These are phyloP conservation scores for Phyllosticta paracitricarpa DNA, from an alignment of 2,329 filamentous ascomycete genomes.

Conservation along the genomic window DNA sequence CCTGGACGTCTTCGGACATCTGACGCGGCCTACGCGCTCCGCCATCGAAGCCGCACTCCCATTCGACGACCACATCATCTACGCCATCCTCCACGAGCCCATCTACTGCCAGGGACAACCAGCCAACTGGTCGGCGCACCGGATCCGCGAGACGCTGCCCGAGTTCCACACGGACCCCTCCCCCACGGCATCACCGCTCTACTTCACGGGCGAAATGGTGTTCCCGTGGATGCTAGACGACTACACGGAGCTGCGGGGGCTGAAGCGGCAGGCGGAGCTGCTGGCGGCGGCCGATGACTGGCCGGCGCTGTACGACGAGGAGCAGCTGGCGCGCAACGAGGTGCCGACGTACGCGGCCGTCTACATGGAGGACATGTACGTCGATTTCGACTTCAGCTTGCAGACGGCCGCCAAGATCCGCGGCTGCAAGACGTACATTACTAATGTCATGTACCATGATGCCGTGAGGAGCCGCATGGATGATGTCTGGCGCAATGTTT, in stretches of 20 bases:
- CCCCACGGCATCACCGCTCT: constrained; percentile 44
- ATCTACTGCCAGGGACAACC: constrained; percentile 67
- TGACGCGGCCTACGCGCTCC: constrained; percentile 62
- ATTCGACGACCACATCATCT: constrained; percentile 72
- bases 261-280: constrained; percentile 59
- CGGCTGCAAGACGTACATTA: constrained; percentile 71
- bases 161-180: constrained; percentile 38
- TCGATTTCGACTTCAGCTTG: constrained; percentile 64
- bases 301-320: constrained; percentile 66
- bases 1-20: constrained; percentile 62
- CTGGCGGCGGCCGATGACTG: constrained; percentile 61
- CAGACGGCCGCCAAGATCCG: constrained; percentile 67
- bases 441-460: constrained; percentile 81
- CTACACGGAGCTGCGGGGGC: constrained; percentile 61
- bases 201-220: constrained; percentile 84
- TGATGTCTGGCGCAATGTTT: constrained; percentile 67
- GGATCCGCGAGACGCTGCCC: constrained; percentile 44
- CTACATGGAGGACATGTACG: constrained; percentile 87
- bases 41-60: constrained; percentile 56
- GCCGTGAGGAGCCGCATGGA: constrained; percentile 63
- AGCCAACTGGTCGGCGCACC: constrained; percentile 59
- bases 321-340: constrained; percentile 62
- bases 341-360: constrained; percentile 80
- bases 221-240: constrained; percentile 77
- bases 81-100: constrained; percentile 77